A percentile compares a stretch with the other conserved stretches of the same genome.
Conservation (phyloP, 345 rosid species). For the Ceriops decandra region DNA sequence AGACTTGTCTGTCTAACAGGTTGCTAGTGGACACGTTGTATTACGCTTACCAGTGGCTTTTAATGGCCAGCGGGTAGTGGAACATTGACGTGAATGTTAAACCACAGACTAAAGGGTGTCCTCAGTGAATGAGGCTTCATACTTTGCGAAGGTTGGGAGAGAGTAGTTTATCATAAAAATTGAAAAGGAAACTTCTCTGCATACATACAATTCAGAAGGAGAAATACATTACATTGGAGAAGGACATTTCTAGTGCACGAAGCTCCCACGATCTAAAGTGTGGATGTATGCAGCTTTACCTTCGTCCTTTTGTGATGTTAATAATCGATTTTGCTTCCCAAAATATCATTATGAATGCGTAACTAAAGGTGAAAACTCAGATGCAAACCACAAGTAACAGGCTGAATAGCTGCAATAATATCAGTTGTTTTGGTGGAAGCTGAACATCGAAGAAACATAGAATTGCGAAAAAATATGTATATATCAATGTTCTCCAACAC, state of each 20-base stretch:
- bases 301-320: not conserved
- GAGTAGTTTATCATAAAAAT: conserved; percentile 16
- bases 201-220: conserved; percentile 2
- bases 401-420: not conserved
- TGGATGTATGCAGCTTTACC: too few species aligned
- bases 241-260: too few species aligned
- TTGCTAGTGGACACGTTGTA: not conserved
- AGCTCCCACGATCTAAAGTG: too few species aligned
- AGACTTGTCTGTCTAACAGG: not conserved
- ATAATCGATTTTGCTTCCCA: conserved; percentile 6
- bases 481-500: not conserved
- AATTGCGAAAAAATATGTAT: not conserved
- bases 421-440: conserved; percentile 1
- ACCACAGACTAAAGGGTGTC: not conserved
- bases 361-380: not conserved
- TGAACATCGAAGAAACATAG: conserved; percentile 8
- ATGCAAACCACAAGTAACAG: not conserved
- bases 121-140: too few species aligned
- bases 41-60: too few species aligned
- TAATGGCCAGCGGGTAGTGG: not conserved
- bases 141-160: too few species aligned
- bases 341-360: not conserved
- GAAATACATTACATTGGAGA: not conserved
- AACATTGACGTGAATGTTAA: conserved; percentile 9
- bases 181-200: conserved; percentile 39